A percentile compares a stretch with the other conserved stretches of the same genome.
Evolutionary conservation across 106 monocot species (phyloP).

Genomic region (Apostasia shenzhenica): DNA sequence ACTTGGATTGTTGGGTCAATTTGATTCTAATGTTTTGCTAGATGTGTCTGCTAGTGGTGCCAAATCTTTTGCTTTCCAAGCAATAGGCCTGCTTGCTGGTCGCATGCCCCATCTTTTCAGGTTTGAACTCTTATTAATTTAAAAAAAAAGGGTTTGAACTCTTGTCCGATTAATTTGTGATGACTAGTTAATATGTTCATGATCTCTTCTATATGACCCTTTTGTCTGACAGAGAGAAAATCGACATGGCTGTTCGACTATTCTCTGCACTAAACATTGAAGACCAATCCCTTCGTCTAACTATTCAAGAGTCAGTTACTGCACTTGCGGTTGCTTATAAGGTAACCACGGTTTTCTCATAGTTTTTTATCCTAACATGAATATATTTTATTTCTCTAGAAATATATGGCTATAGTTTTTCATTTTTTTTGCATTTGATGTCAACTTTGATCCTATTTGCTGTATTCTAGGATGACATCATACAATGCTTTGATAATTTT

Average conservation of each 20-base stretch:
- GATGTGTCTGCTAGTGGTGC: slow-evolving; percentile 27
- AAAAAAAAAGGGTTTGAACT: neutral
- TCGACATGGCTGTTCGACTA: slow-evolving; percentile 81
- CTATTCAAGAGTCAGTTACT: slow-evolving; percentile 76
- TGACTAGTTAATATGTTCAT: neutral
- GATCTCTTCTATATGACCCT: neutral
- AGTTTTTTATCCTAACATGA: no score
- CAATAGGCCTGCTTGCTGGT: slow-evolving; percentile 87
- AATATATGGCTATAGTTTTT: no score
- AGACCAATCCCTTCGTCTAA: slow-evolving; percentile 76
- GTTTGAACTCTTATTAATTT: slow-evolving; percentile 18
- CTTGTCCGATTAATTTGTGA: neutral
- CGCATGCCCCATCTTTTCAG: slow-evolving; percentile 95
- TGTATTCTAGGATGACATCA: no score
- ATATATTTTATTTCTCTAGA: no score
- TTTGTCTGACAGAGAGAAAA: slow-evolving; percentile 58
- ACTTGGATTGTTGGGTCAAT: no score
- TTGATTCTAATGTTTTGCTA: no score
- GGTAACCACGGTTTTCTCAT: slow-evolving; percentile 18
- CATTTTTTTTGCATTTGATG: no score
- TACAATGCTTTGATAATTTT: no score
- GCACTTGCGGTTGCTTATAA: slow-evolving; percentile 84
- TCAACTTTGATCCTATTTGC: no score
- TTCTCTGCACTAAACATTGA: slow-evolving; percentile 83
- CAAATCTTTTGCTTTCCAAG: slow-evolving; percentile 84